Conservation (phyloP, 2,329 filamentous ascomycete species). For the Stachybotrys echinatus region DNA sequence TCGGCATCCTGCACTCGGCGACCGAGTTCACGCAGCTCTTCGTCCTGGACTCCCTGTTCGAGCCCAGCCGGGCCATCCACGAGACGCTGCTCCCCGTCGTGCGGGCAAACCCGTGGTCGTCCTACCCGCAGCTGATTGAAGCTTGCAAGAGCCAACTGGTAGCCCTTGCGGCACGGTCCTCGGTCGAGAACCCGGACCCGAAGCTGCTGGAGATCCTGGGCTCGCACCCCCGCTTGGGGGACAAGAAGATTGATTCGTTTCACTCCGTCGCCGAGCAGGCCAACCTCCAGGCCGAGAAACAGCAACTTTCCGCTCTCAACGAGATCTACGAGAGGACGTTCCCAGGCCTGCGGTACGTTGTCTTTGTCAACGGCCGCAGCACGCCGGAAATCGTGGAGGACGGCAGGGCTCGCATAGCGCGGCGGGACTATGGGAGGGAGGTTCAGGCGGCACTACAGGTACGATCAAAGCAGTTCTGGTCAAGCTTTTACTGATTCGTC, state of each 20-base stretch:
- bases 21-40: slow-evolving; percentile 47
- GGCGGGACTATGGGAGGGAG: slow-evolving; percentile 62
- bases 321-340: slow-evolving; percentile 73
- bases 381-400: slow-evolving; percentile 73
- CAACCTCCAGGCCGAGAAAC: slow-evolving; percentile 57
- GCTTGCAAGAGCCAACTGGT: slow-evolving; percentile 60
- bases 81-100: slow-evolving; percentile 64
- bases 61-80: slow-evolving; percentile 73
- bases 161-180: slow-evolving; percentile 48
- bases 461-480: slow-evolving; percentile 16
- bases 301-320: slow-evolving; percentile 64
- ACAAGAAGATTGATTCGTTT: slow-evolving; percentile 74
- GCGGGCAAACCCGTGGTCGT: slow-evolving; percentile 48
- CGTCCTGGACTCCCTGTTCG: slow-evolving; percentile 76
- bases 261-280: slow-evolving; percentile 80
- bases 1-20: slow-evolving; percentile 50
- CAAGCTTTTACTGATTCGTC: slow-evolving; percentile 9
- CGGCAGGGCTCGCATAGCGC: slow-evolving; percentile 69
- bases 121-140: slow-evolving; percentile 66
- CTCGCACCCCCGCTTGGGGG: slow-evolving; percentile 79
- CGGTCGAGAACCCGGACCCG: slow-evolving; percentile 34
- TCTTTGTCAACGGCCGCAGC: slow-evolving; percentile 81
- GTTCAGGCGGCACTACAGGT: slow-evolving; percentile 71
- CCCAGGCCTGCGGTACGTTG: slow-evolving; percentile 80
- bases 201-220: slow-evolving; percentile 69